Conservation (phyloP, 2,329 filamentous ascomycete species). For the Penicillium brasilianum region DNA sequence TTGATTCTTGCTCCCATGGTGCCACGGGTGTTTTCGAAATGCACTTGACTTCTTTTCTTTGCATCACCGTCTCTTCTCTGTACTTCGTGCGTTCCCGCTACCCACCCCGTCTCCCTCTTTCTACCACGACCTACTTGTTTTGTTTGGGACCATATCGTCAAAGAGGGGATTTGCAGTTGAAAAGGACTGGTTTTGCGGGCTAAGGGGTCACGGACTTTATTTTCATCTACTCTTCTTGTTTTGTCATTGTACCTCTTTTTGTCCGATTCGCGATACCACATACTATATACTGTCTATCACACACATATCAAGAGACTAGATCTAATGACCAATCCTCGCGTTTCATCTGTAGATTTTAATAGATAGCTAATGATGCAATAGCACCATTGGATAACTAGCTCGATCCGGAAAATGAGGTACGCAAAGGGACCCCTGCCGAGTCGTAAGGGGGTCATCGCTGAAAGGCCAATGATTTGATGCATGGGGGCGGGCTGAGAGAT, state of each 20-base stretch:
- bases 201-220: conserved; percentile 5
- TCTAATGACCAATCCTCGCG: not conserved
- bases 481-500: conserved; percentile 3
- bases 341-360: not conserved
- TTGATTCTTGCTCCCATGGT: conserved; percentile 4
- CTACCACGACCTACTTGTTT: conserved; percentile 10
- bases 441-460: not conserved
- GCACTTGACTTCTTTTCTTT: conserved; percentile 10
- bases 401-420: not conserved
- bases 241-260: conserved; percentile 8
- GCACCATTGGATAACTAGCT: not conserved
- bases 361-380: too few species aligned
- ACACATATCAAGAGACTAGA: conserved; percentile 1
- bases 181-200: conserved; percentile 16
- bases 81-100: not conserved
- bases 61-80: conserved; percentile 9
- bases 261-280: conserved; percentile 23
- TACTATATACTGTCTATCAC: conserved; percentile 16
- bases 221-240: not conserved
- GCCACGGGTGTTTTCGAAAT: not conserved
- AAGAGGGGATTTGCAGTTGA: conserved; percentile 12
- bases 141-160: conserved; percentile 16
- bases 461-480: not conserved
- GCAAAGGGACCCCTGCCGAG: not conserved
- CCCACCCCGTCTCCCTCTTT: conserved; percentile 3